Evolutionary conservation across 345 rosid species (phyloP).

Genomic region (Rhodomyrtus tomentosa): DNA sequence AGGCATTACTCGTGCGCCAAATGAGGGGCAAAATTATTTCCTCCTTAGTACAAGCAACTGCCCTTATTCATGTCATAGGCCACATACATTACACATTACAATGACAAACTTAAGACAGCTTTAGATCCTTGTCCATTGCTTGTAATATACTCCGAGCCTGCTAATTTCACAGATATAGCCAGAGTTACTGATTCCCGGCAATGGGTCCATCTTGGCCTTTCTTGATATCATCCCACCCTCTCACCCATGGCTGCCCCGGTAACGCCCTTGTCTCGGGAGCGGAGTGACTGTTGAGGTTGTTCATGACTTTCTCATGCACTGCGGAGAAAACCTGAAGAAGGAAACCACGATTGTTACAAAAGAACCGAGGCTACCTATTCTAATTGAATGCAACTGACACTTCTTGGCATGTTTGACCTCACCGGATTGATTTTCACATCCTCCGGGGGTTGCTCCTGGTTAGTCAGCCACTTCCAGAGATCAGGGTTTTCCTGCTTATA

Average conservation of each 20-base stretch:
- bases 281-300: slow-evolving; percentile 43
- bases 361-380: neutral
- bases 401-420: slow-evolving; percentile 4
- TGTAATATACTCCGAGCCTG: neutral
- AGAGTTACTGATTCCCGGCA: slow-evolving; percentile 43
- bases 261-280: slow-evolving; percentile 43
- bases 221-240: slow-evolving; percentile 72
- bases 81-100: neutral
- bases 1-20: neutral
- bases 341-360: neutral
- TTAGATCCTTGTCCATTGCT: neutral
- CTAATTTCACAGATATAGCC: neutral
- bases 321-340: slow-evolving; percentile 55
- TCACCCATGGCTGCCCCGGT: slow-evolving; percentile 61
- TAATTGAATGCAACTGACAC: neutral
- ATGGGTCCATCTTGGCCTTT: slow-evolving; percentile 32
- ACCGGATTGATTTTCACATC: slow-evolving; percentile 60
- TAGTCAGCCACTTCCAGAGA: slow-evolving; percentile 90
- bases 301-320: slow-evolving; percentile 47
- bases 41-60: neutral
- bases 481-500: slow-evolving; percentile 79
- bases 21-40: neutral
- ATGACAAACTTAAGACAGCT: neutral
- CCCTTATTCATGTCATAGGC: neutral
- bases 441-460: slow-evolving; percentile 84